Percentiles rank a stretch among this genome's conserved stretches.
Evolutionary conservation across 1,284 basidiomycete species (phyloP).

Genomic region (Papiliotrema flavescens): DNA sequence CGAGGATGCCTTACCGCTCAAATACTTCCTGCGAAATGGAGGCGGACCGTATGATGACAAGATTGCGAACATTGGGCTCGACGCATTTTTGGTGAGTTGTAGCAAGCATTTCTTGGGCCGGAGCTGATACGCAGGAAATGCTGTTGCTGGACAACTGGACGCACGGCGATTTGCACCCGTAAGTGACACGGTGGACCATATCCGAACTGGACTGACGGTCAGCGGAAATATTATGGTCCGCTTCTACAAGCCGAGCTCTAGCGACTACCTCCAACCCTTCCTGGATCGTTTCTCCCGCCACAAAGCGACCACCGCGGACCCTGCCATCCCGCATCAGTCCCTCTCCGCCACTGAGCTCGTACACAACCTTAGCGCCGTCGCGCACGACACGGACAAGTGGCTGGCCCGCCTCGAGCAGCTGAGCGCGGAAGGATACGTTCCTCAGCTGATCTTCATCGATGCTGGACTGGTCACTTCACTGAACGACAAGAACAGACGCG

Average conservation of each 20-base stretch:
- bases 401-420: conserved; percentile 64
- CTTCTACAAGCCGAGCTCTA: conserved; percentile 75
- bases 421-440: conserved; percentile 72
- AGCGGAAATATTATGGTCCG: conserved; percentile 98
- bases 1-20: conserved; percentile 87
- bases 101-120: neutral
- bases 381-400: conserved; percentile 65
- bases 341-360: conserved; percentile 57
- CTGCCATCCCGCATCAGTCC: conserved; percentile 24
- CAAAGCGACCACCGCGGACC: conserved; percentile 1
- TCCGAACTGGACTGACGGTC: conserved; percentile 41
- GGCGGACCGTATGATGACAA: conserved; percentile 86
- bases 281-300: conserved; percentile 34
- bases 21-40: conserved; percentile 80
- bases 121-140: conserved; percentile 69
- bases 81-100: conserved; percentile 79
- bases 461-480: conserved; percentile 90
- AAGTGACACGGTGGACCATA: conserved; percentile 7
- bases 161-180: conserved; percentile 73
- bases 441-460: conserved; percentile 95
- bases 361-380: conserved; percentile 60
- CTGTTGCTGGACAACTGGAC: conserved; percentile 97
- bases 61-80: conserved; percentile 87
- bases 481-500: conserved; percentile 71
- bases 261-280: conserved; percentile 53